These are phyloP conservation scores for Escallonia rubra DNA, from an alignment of 129 eudicot genomes.

Conservation along the genomic window DNA sequence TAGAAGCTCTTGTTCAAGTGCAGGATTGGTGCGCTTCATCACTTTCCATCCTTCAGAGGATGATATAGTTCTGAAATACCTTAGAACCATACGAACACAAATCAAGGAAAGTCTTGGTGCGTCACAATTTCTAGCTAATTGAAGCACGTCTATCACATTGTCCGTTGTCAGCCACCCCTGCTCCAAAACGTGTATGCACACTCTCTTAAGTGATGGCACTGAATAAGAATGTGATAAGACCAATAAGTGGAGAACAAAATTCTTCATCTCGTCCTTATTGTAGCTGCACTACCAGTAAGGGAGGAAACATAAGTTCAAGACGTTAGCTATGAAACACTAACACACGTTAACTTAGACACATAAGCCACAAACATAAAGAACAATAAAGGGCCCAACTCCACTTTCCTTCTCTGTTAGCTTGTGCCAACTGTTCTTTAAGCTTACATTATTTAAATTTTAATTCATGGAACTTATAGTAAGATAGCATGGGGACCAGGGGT, in stretches of 20 bases:
- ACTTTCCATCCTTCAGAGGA: constrained; percentile 87
- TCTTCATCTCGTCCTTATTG: constrained; percentile 75
- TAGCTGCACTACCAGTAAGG: constrained; percentile 41
- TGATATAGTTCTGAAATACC: constrained; percentile 53
- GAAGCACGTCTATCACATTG: constrained; percentile 84
- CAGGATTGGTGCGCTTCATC: constrained; percentile 66
- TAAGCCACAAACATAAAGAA: no score
- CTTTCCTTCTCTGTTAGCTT: no score
- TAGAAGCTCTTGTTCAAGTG: constrained; percentile 77
- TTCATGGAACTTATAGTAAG: no score
- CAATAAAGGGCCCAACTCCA: no score
- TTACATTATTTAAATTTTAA: no score
- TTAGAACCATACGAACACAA: constrained; percentile 60
- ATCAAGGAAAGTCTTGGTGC: constrained; percentile 68
- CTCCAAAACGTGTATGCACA: constrained; percentile 59
- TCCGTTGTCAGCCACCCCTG: constrained; percentile 49
- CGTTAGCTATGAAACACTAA: no score
- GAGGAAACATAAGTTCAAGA: neutral
- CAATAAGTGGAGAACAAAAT: constrained; percentile 65
- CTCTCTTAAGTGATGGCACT: constrained; percentile 64
- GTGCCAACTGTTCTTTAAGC: no score
- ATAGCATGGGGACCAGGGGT: no score
- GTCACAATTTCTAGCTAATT: constrained; percentile 73
- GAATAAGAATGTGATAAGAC: constrained; percentile 71
- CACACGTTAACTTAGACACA: no score